phyloP scores from a whole-genome alignment of 2,329 filamentous ascomycete genomes.

The Penicillium sp. region DNA sequence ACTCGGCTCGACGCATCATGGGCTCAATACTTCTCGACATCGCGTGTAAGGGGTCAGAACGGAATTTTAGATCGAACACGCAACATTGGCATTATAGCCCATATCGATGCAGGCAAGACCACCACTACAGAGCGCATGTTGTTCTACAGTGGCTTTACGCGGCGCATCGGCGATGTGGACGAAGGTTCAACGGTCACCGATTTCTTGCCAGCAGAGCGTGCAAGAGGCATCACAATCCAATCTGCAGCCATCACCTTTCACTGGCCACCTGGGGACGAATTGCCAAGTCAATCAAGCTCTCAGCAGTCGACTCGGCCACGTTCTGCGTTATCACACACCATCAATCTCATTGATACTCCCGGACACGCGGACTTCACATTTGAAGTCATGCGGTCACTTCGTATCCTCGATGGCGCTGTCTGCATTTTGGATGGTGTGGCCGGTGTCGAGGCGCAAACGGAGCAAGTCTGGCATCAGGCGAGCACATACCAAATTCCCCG shows the following conservation, averaged over 20 bases:
- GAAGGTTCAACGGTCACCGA: constrained; percentile 96
- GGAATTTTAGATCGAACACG: constrained; percentile 58
- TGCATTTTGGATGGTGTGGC: constrained; percentile 89
- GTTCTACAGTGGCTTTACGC: constrained; percentile 86
- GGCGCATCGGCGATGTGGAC: constrained; percentile 88
- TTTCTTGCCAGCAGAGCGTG: constrained; percentile 86
- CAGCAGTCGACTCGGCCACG: constrained; percentile 42
- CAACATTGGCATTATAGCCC: constrained; percentile 97
- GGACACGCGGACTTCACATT: constrained; percentile 97
- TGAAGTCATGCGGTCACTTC: constrained; percentile 84
- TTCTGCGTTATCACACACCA: constrained; percentile 57
- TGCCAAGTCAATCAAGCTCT: constrained; percentile 13
- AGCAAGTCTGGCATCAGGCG: constrained; percentile 91
- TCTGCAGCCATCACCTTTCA: constrained; percentile 92
- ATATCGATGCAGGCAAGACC: constrained; percentile 98
- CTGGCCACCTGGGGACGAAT: constrained; percentile 61
- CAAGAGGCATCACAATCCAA: constrained; percentile 93
- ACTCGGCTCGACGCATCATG: constrained; percentile 4
- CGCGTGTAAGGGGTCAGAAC: constrained; percentile 17
- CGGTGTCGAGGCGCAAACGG: constrained; percentile 92
- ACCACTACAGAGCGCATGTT: constrained; percentile 99
- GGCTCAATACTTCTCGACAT: constrained; percentile 28
- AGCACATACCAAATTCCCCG: constrained; percentile 78
- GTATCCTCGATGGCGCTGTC: constrained; percentile 83
- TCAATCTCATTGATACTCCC: constrained; percentile 93